Evolutionary conservation across 805 yeast genomes (phyloP), one percentile per base, ranked within the genome.

Genomic region (Pichia nanzhaoensis): DNA sequence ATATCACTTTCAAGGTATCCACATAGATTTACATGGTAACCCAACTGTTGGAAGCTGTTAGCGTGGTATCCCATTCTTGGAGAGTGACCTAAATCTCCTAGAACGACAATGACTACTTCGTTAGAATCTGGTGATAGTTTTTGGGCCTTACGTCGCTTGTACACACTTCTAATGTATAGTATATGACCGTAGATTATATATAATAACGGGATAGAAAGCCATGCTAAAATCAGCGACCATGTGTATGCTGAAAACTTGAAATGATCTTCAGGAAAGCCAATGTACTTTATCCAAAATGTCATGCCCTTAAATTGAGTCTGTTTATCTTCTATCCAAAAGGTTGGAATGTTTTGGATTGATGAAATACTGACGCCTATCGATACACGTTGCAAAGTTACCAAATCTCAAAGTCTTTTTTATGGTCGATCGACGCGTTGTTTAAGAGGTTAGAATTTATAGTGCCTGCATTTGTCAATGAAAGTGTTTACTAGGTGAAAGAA

Each of bases 51-150:
- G 54, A 93, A 80, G 44, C 91, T 82, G 46, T 71, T 66, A 0
- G 95, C 95, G 60, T 93, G 99, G 64, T 91, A 85, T 53, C 82
- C 75, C 84, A 91, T 93, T 48, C 99, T 71, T 6, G 99, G 99
- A 0, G 97, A 90, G 58, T 89, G 95, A 13, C 96, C 96, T 44
- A 93, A 59, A 59, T 91, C 98, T 2, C 99, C 99, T 17, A 93
- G 67, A 2, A 93, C 99, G 51, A 87, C 74, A 17, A 93, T 78
- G 9, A 84, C 73, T 5, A 87, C 80, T 42, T 87, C 75, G 50
- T 71, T 77, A 48, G 70, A 53, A 8, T 38, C 63, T 8, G 41
- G 44, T 4, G 45, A 39, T 13, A 47, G 32, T 37, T 27, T 19
- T n/a, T 46, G 38, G 37, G 52, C 41, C 31, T 47, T 43, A 7